Evolutionary conservation across 2,329 filamentous ascomycete genomes (phyloP).

Genomic region (Colletotrichum ledebouriae): DNA sequence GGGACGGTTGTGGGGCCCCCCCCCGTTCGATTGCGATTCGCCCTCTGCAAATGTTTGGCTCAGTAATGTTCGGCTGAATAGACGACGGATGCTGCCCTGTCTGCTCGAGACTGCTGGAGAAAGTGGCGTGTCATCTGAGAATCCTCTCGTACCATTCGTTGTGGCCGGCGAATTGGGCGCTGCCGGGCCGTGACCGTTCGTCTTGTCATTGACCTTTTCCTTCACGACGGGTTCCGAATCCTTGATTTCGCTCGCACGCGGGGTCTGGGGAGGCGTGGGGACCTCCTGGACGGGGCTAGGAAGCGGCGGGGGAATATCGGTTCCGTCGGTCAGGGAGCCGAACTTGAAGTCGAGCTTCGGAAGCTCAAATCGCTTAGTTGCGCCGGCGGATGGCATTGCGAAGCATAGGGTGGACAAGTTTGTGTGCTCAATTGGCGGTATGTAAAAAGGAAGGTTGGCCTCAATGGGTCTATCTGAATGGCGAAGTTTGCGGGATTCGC

Average conservation of each 20-base stretch:
- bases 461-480: conserved; percentile 23
- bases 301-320: conserved; percentile 70
- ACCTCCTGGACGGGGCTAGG: conserved; percentile 67
- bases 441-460: conserved; percentile 30
- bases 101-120: conserved; percentile 67
- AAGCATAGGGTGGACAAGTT: conserved; percentile 11
- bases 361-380: conserved; percentile 64
- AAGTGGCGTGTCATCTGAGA: conserved; percentile 63
- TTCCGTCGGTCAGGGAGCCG: conserved; percentile 71
- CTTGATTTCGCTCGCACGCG: conserved; percentile 46
- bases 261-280: conserved; percentile 58
- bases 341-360: conserved; percentile 71
- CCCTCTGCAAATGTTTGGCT: conserved; percentile 66
- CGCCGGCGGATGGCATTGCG: conserved; percentile 32
- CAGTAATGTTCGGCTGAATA: conserved; percentile 69
- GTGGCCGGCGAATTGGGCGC: conserved; percentile 43
- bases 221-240: conserved; percentile 42
- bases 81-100: conserved; percentile 68
- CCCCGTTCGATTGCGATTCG: conserved; percentile 58
- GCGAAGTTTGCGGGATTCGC: conserved; percentile 39
- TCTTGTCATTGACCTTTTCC: conserved; percentile 43
- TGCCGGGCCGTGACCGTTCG: conserved; percentile 44
- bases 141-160: conserved; percentile 60
- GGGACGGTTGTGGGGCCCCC: conserved; percentile 55
- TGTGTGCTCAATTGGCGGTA: conserved; percentile 40